A percentile compares a stretch with the other conserved stretches of the same genome.
These are phyloP conservation scores for Moniliophthora roreri DNA, from an alignment of 1,284 basidiomycete species.

Conservation along the genomic window DNA sequence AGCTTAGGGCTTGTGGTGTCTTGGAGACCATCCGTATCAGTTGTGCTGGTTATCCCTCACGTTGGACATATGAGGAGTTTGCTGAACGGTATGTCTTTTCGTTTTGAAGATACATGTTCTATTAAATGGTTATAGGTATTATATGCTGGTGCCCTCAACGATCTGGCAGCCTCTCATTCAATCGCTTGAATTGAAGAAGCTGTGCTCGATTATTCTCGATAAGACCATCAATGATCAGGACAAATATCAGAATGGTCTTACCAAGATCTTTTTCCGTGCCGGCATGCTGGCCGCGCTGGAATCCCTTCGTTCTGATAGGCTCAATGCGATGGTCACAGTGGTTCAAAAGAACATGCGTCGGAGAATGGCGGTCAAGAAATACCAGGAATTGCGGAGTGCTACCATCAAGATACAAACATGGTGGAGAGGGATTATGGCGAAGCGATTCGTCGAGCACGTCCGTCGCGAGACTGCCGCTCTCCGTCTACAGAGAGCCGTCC, in stretches of 20 bases:
- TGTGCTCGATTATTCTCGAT: constrained; percentile 87
- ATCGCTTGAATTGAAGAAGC: constrained; percentile 72
- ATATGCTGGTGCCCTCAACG: constrained; percentile 90
- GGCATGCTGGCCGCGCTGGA: constrained; percentile 99
- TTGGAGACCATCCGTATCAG: constrained; percentile 98
- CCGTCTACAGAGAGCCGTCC: constrained; percentile 73
- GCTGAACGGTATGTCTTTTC: constrained; percentile 80
- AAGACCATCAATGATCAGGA: constrained; percentile 90
- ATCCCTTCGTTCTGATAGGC: constrained; percentile 81
- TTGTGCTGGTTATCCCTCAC: constrained; percentile 98
- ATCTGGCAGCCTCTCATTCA: constrained; percentile 86
- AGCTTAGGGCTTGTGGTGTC: constrained; percentile 97
- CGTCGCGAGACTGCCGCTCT: constrained; percentile 76
- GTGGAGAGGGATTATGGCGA: constrained; percentile 88
- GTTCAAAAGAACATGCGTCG: constrained; percentile 97
- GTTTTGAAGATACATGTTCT: constrained; percentile 6
- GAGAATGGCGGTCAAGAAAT: constrained; percentile 82
- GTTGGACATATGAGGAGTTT: constrained; percentile 99
- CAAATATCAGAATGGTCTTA: constrained; percentile 96
- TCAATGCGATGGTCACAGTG: constrained; percentile 90
- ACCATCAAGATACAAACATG: constrained; percentile 90
- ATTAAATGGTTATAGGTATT: constrained; percentile 70
- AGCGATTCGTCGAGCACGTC: constrained; percentile 68
- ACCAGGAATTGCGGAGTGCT: constrained; percentile 68
- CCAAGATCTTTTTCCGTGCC: constrained; percentile 99